A percentile compares a stretch with the other conserved stretches of the same genome.
Evolutionary conservation across 2,329 filamentous ascomycete genomes (phyloP).

Genomic region (Coniella vitis): DNA sequence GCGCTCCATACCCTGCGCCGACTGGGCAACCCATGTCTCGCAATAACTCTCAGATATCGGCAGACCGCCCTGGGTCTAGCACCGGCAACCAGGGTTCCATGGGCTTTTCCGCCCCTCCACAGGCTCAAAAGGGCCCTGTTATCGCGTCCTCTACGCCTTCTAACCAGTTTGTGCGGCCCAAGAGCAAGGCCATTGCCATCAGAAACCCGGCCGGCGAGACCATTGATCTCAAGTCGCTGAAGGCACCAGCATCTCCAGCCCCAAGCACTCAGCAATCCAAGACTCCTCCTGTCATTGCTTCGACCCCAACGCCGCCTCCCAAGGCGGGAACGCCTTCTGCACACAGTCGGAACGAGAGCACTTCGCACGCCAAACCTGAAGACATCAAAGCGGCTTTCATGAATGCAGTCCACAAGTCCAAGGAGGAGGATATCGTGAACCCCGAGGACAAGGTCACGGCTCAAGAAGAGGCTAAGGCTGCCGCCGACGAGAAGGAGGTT

Average conservation of each 20-base stretch:
- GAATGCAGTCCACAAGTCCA: conserved; percentile 63
- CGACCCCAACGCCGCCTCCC: conserved; percentile 72
- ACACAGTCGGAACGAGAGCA: conserved; percentile 66
- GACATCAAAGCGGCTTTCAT: conserved; percentile 80
- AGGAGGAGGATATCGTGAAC: conserved; percentile 38
- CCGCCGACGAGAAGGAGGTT: conserved; percentile 19
- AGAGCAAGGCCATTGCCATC: conserved; percentile 74
- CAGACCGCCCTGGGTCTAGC: conserved; percentile 54
- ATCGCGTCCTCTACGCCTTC: conserved; percentile 40
- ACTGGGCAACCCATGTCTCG: conserved; percentile 70
- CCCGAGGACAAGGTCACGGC: conserved; percentile 27
- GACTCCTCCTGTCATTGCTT: conserved; percentile 64
- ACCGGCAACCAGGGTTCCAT: conserved; percentile 57
- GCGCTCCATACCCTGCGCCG: conserved; percentile 29
- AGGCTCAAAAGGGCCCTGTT: conserved; percentile 46
- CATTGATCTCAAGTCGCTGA: conserved; percentile 59
- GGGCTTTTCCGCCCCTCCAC: conserved; percentile 53
- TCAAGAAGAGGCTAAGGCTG: conserved; percentile 20
- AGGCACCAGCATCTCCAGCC: conserved; percentile 50
- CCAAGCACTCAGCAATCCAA: conserved; percentile 51
- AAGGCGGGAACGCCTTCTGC: conserved; percentile 59
- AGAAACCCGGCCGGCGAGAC: conserved; percentile 76
- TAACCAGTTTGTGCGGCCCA: conserved; percentile 42
- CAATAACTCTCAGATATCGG: conserved; percentile 71
- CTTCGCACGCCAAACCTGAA: conserved; percentile 61